Evolutionary conservation across 2,329 filamentous ascomycete genomes (phyloP).

Genomic region (Calonectria hawksworthii): DNA sequence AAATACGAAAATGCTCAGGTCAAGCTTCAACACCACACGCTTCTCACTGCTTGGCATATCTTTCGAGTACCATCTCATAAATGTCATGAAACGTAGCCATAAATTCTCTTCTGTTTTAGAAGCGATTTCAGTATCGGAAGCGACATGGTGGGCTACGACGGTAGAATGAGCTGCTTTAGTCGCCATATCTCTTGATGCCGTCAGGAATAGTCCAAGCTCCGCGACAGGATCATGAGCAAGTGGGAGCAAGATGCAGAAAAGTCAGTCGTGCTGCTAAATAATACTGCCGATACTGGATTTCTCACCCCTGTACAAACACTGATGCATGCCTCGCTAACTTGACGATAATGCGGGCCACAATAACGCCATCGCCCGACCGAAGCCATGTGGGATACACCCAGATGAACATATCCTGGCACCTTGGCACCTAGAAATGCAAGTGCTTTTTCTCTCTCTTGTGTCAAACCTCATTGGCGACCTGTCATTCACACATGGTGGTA

Average conservation of each 20-base stretch:
- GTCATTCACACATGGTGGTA: neutral
- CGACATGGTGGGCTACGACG: neutral
- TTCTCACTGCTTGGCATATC: slow-evolving; percentile 51
- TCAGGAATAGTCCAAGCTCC: neutral
- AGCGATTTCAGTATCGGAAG: neutral
- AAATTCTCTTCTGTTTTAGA: slow-evolving; percentile 23
- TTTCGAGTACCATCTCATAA: slow-evolving; percentile 50
- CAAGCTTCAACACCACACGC: slow-evolving; percentile 52
- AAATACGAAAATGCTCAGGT: slow-evolving; percentile 54
- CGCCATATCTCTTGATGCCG: neutral
- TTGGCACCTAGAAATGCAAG: too few species aligned
- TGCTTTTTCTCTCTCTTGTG: neutral
- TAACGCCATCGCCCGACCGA: neutral
- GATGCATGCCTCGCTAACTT: neutral
- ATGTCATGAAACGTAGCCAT: slow-evolving; percentile 48
- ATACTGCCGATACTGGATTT: neutral
- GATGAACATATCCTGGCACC: neutral
- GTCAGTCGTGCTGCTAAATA: neutral
- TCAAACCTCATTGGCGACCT: neutral
- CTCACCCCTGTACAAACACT: neutral
- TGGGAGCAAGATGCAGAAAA: neutral
- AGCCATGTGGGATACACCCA: neutral
- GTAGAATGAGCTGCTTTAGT: neutral
- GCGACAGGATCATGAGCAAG: neutral
- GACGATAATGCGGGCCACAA: neutral